Base-by-base conservation (phyloP, 202 grass and related monocot genomes). In the Saccharum hybrid region DNA sequence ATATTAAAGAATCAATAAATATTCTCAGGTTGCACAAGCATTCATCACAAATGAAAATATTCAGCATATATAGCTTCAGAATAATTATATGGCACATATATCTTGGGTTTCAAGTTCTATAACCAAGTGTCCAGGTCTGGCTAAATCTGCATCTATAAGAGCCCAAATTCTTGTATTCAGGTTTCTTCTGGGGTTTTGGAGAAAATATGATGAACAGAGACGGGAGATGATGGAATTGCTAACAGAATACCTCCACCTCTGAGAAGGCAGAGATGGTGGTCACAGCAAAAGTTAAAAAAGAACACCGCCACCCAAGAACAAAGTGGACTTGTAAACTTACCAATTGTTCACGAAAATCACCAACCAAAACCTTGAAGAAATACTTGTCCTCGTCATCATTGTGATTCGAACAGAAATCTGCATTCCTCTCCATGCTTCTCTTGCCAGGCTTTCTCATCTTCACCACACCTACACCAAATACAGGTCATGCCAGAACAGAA, bases 331-430 rank as follows among this genome's bases (percentile, higher is more conserved):
- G 15, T 5, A 33, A 71, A 79, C 71, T 68, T 68, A 90, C 88
- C 73, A 90, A 41, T 81, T 40, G 65, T 19, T 79, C n/a, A 68
- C 7, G 10, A 41, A 86, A 90, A 69, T 83, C 74, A 33, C 49
- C 46, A 67, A 67, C 23, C 79, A 90, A 15, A 63, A 86, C 46
- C 74, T 83, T 90, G 74, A 86, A 82, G 60, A 90, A 86, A 63
- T 79, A 54, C 45, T 49, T 68, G 2, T 61, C 51, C 21, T 45
- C 19, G 0, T 41, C 38, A 45, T 83, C 39, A 8, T 38, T 12
- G 9, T 71, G 8, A 26, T 37, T 39, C 38, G 16, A 33, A 16
- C 33, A 37, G 14, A 38, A 38, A 76, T 39, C 6, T 7, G 8
- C 72, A 51, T 23, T 8, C 4, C 3, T 71, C 22, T 54, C 2